A percentile compares a stretch with the other conserved stretches of the same genome.
phyloP scores from a whole-genome alignment of 768 basidiomycete species.

The Trametes cinnabarina region DNA sequence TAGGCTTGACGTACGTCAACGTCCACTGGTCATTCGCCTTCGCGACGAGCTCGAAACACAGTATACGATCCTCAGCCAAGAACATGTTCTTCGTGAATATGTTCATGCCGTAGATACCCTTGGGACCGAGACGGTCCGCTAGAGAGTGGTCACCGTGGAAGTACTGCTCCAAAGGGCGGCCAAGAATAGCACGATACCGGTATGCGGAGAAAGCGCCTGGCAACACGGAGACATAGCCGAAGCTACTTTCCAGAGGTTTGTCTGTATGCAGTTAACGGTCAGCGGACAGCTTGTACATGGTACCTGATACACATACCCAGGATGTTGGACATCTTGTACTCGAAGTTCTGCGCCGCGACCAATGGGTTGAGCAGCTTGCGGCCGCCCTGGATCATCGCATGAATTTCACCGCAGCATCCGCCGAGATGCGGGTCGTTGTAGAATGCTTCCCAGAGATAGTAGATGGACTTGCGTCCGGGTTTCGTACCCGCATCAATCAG shows the following conservation, averaged over 20 bases:
- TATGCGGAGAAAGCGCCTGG: slow-evolving; percentile 98
- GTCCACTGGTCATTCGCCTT: slow-evolving; percentile 88
- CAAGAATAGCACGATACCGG: slow-evolving; percentile 88
- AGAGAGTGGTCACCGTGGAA: slow-evolving; percentile 88
- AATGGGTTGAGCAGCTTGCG: slow-evolving; percentile 89
- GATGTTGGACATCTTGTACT: slow-evolving; percentile 99
- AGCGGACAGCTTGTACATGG: background rate
- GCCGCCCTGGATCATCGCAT: slow-evolving; percentile 94
- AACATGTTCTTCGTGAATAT: slow-evolving; percentile 96
- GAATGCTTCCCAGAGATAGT: slow-evolving; percentile 92
- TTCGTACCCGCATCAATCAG: slow-evolving; percentile 96
- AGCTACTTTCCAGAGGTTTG: slow-evolving; percentile 92
- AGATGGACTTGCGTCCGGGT: slow-evolving; percentile 94
- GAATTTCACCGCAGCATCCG: slow-evolving; percentile 92
- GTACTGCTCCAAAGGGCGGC: slow-evolving; percentile 82
- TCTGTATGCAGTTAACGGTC: slow-evolving; percentile 42
- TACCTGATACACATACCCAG: slow-evolving; percentile 47
- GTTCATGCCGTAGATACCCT: slow-evolving; percentile 96
- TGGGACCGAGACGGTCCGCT: slow-evolving; percentile 86
- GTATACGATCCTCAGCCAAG: slow-evolving; percentile 91
- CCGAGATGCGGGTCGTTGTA: slow-evolving; percentile 77
- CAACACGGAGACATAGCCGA: slow-evolving; percentile 92
- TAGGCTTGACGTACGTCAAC: slow-evolving; percentile 89
- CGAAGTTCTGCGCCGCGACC: slow-evolving; percentile 94
- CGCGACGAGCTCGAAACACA: slow-evolving; percentile 95